These are phyloP conservation scores for Pleurotus tuber-regium DNA, from an alignment of 768 basidiomycete species.

Conservation along the genomic window DNA sequence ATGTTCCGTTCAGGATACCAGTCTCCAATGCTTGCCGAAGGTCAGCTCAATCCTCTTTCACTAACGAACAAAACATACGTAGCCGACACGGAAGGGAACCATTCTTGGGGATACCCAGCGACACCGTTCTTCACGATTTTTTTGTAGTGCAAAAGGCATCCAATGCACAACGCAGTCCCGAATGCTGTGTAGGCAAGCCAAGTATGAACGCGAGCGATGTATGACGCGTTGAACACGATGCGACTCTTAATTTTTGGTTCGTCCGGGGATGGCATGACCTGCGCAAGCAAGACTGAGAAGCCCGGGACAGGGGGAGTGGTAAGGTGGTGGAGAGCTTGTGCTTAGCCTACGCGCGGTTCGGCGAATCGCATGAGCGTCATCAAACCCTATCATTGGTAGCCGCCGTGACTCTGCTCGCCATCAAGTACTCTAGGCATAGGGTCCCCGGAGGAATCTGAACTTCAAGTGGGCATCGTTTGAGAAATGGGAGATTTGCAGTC, in stretches of 20 bases:
- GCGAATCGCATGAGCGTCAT: too few species aligned
- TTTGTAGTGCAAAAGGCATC: conserved; percentile 70
- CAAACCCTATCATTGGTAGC: too few species aligned
- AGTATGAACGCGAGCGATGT: conserved; percentile 64
- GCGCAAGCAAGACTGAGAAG: background rate
- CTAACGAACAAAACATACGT: too few species aligned
- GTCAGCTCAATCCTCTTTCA: too few species aligned
- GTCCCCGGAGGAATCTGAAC: too few species aligned
- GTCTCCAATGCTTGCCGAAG: conserved; percentile 92
- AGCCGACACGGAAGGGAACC: conserved; percentile 88
- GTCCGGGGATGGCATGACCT: conserved; percentile 1
- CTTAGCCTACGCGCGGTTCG: too few species aligned
- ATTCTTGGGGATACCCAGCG: conserved; percentile 82
- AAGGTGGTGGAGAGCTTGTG: background rate
- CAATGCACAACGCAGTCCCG: conserved; percentile 57
- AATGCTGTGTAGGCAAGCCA: conserved; percentile 67
- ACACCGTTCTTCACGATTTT: conserved; percentile 85
- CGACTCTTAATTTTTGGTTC: background rate
- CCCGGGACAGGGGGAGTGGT: background rate
- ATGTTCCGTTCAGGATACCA: conserved; percentile 85
- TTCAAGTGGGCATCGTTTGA: too few species aligned
- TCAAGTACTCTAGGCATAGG: too few species aligned
- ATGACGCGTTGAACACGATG: conserved; percentile 44
- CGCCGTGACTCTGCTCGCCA: too few species aligned
- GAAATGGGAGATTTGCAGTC: too few species aligned